Percentiles rank a stretch among this genome's conserved stretches.
phyloP scores from a whole-genome alignment of 495 filamentous ascomycete species.

The Aspergillus hancockii region DNA sequence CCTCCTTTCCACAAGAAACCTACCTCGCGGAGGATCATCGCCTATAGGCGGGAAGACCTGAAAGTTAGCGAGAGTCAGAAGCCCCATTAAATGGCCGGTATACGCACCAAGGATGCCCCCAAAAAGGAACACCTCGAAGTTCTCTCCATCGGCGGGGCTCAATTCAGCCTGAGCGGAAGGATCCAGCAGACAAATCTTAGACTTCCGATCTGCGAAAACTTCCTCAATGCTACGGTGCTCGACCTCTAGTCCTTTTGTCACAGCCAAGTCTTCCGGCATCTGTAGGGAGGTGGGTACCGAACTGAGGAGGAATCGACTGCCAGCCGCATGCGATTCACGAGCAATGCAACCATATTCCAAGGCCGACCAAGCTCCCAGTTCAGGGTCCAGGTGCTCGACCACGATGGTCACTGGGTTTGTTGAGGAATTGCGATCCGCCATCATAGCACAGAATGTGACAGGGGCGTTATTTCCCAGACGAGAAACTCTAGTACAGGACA shows the following conservation, averaged over 20 bases:
- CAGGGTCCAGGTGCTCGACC: conserved; percentile 90
- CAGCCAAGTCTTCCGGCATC: conserved; percentile 62
- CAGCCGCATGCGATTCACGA: conserved; percentile 67
- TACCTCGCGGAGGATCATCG: conserved; percentile 94
- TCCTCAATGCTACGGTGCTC: conserved; percentile 76
- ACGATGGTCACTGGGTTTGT: conserved; percentile 66
- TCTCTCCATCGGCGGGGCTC: conserved; percentile 75
- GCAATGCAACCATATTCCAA: conserved; percentile 89
- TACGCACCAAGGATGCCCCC: conserved; percentile 88
- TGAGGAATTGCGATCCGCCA: conserved; percentile 24
- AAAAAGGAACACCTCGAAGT: conserved; percentile 90
- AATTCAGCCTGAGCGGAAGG: conserved; percentile 79
- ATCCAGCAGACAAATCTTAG: conserved; percentile 84
- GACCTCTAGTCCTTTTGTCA: conserved; percentile 60
- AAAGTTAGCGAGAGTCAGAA: conserved; percentile 16
- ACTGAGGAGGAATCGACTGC: conserved; percentile 78
- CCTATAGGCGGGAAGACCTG: conserved; percentile 49
- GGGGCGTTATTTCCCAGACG: neutral
- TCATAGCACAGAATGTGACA: conserved; percentile 17
- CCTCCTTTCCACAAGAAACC: conserved; percentile 20
- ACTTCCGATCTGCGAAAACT: conserved; percentile 65
- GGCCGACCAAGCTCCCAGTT: conserved; percentile 90
- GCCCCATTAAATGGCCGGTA: conserved; percentile 11
- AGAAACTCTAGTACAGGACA: neutral
- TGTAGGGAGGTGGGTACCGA: conserved; percentile 70